Base-by-base conservation (phyloP, 2,329 filamentous ascomycete species). In the Neonectria neomacrospora region DNA sequence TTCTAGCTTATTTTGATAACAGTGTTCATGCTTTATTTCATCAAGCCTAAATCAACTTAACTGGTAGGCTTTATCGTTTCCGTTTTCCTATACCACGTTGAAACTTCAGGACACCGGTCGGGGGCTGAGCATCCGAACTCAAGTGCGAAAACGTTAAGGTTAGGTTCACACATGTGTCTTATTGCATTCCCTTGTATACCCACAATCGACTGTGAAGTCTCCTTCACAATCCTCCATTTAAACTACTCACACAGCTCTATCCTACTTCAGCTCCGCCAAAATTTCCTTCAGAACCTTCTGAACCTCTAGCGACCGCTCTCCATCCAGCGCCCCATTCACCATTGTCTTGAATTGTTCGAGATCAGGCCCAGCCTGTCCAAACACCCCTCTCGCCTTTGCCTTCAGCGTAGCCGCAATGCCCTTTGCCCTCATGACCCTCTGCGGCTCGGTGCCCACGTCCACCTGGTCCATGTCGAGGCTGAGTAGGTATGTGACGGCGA, bases 401-500 rank as follows among this genome's bases (percentile, higher is more conserved):
- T 76, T 78, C 6, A 81, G 72, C 11, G 82, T 77, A 0, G 80
- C 78, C 2, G 75, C 75, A 0, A 83, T 72, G 0, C 85, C 84
- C 68, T 82, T 81, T 1, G 81, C 81, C 39, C 86, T 77, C 63
- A 76, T 76, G 22, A 80, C 68, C 16, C 86, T 80, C 75, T 88
- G 86, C 4, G 80, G 73, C 69, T 88, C 86, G 0, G 83, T 82
- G 0, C 85, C 83, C 0, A 79, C 77, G 30, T 84, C 84, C 0
- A 79, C 75, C 44, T 77, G 76, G 10, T 82, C 80, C 3, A 83
- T 70, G 30, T 86, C 82, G 8, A 88, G 71, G 28, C 83, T 82
- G 3, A 71, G 63, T 1, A 87, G 77, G 73, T 85, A 86, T 11
- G 73, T 73, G 16, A 79, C 59, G 1, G 76, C 66, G 1, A 74